Base-by-base conservation (phyloP, 352 stramenopile genomes). In the Phytopythium vexans region DNA sequence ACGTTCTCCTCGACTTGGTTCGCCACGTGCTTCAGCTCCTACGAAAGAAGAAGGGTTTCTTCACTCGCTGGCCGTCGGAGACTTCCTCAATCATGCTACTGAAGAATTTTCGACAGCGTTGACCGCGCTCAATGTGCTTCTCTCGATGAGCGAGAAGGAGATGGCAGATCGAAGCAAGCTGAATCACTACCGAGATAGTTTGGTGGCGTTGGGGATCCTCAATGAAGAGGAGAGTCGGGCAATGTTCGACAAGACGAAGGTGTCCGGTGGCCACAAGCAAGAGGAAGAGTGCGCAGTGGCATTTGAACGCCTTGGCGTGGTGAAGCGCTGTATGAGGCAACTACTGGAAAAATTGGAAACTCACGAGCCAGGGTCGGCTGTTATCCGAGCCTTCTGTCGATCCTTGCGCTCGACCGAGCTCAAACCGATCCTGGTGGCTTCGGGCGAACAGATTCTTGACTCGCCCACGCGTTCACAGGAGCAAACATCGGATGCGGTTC, bases 101-200 rank as follows among this genome's bases (percentile, higher is more conserved):
- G 84, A 94, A 49, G 81, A 91, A 48, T 74, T 89, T 33, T 89
- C 79, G 31, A 94, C 84, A 7, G 76, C 82, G 0, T 21, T 82
- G 31, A 92, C 84, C n/a, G 84, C 82, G 14, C 54, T 94, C 4
- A 90, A 83, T 34, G 78, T 94, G 7, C 44, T 94, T 31, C 48
- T 92, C 5, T 70, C 66, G 4, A 90, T 94, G 68, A 82, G 82
- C 15, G 82, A 92, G 33, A 82, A 79, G 31, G 64, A 65, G 5
- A 46, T 60, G 12, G 56, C 50, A 3, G 82, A 94, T 41, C 48
- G 45, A 8, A 83, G 74, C 36, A 92, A 91, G 44, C 52, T 92
- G 3, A 51, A 53, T 3, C 77, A 78, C 36, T 94, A 89, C 56
- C 75, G 74, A 27, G 52, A 58, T 33, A 92, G 82, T 42, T 62